phyloP scores from a whole-genome alignment of 768 basidiomycete species.

The Cyathus striatus region DNA sequence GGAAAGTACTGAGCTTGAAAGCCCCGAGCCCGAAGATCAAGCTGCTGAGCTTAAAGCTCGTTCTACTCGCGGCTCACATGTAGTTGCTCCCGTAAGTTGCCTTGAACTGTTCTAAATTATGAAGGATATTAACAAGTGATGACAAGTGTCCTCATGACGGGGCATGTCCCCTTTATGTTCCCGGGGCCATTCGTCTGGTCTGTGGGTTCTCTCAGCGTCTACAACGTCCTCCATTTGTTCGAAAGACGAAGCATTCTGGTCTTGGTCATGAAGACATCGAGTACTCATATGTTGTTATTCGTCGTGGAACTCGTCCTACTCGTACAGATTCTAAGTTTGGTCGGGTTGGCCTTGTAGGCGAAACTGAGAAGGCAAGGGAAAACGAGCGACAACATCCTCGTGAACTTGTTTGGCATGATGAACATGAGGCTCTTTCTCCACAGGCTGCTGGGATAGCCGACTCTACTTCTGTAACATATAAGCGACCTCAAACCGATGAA shows the following conservation, averaged over 20 bases:
- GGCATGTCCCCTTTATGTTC: conserved; percentile 68
- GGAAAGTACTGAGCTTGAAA: too few relatives aligned
- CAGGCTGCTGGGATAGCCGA: too few relatives aligned
- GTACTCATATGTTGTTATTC: conserved; percentile 89
- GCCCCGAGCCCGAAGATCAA: too few relatives aligned
- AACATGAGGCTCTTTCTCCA: too few relatives aligned
- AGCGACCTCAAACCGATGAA: conserved; percentile 3
- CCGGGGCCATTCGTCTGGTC: conserved; percentile 45
- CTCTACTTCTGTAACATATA: too few relatives aligned
- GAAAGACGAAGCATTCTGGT: conserved; percentile 82
- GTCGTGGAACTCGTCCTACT: conserved; percentile 67
- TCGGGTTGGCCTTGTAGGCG: conserved; percentile 51
- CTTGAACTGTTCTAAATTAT: background rate
- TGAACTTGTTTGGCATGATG: too few relatives aligned
- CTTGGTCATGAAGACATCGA: conserved; percentile 81
- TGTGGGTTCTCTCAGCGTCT: conserved; percentile 89
- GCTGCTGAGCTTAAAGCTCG: too few relatives aligned
- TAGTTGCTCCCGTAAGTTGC: conserved; percentile 77
- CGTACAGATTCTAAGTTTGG: conserved; percentile 33
- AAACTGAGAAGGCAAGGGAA: too few relatives aligned
- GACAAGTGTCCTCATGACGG: conserved; percentile 86
- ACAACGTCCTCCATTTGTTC: conserved; percentile 81
- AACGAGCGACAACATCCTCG: too few relatives aligned
- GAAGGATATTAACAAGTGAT: background rate
- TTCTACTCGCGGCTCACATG: conserved; percentile 58